These are phyloP conservation scores for Ambrosia trifida DNA, from an alignment of 129 eudicot species.

Conservation along the genomic window DNA sequence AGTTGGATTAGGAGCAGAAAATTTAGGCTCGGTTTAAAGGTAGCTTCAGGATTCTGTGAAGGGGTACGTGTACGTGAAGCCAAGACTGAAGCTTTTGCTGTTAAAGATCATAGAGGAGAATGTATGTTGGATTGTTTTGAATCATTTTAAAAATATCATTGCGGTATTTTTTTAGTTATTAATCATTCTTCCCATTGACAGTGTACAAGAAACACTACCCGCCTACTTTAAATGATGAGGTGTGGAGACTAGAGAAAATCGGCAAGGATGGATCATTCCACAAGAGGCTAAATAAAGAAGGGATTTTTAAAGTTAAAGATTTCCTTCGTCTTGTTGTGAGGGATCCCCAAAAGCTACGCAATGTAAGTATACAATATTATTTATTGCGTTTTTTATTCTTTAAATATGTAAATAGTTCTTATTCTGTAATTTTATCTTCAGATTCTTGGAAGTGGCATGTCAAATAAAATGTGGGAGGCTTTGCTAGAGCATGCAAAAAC, in stretches of 20 bases:
- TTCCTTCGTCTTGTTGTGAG: conserved; percentile 76
- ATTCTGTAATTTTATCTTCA: conserved; percentile 16
- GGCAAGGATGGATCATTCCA: conserved; percentile 97
- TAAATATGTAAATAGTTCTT: neutral
- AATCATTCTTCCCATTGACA: conserved; percentile 23
- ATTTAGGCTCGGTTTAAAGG: conserved; percentile 82
- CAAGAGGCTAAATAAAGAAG: conserved; percentile 69
- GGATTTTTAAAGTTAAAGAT: conserved; percentile 73
- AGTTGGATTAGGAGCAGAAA: conserved; percentile 96
- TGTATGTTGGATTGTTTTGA: conserved; percentile 43
- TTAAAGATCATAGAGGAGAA: conserved; percentile 93
- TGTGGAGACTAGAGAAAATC: conserved; percentile 93
- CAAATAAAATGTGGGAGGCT: conserved; percentile 95
- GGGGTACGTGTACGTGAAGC: conserved; percentile 84
- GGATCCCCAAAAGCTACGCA: conserved; percentile 62
- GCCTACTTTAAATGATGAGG: conserved; percentile 79
- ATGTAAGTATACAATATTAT: conserved; percentile 44
- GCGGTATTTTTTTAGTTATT: neutral
- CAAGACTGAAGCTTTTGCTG: conserved; percentile 84
- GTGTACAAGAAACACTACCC: conserved; percentile 95
- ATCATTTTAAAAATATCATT: neutral
- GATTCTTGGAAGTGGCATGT: conserved; percentile 98
- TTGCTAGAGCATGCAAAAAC: conserved; percentile 87
- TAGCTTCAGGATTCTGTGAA: conserved; percentile 73
- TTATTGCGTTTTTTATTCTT: neutral